Base-by-base conservation (phyloP, 2,329 filamentous ascomycete species). In the Aspergillus proliferans region DNA sequence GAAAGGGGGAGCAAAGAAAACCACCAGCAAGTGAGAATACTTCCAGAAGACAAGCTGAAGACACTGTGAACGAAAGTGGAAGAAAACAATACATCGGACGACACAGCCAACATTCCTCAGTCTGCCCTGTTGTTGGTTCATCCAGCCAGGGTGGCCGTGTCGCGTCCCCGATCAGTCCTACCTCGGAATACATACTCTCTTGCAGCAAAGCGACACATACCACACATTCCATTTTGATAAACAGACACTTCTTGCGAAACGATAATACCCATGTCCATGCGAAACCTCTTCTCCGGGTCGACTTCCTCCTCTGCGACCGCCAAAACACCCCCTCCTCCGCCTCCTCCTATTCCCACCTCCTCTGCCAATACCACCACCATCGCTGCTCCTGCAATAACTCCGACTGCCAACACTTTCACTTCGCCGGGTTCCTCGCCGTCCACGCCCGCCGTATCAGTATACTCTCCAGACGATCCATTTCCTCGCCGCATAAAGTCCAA, bases 401-500 rank as follows among this genome's bases (percentile, higher is more conserved):
- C 19, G 30, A 45, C 45, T 51, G 38, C 46, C 50, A 46, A 50
- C 47, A 34, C 53, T 28, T 55, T 57, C 49, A 55, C 63, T 47
- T 61, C 63, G 48, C 53, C 53, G 46, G 47, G 59, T 45, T 60
- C 59, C 47, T 53, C 60, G 34, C 63, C 59, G 49, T 57, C 64
- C 43, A 57, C 58, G 45, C 61, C 64, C 33, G 55, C 55, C 24
- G 52, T 64, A 33, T 59, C 64, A 30, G 51, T 62, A 39, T 67
- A 62, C 45, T 52, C 60, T 39, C 61, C 64, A 54, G 59, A 62
- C 42, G 48, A 61, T 44, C 49, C 57, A 47, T 47, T 56, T 30
- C 57, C 62, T 48, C 65, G 60, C 49, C 63, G 63, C 42, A 55
- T 68, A 52, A 65, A 65, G 45, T 67, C 67, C 46, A 69, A 69